Evolutionary conservation across 371 early-diverging fungal genomes (phyloP), one percentile per base, ranked within the genome.

Genomic region (Actinomortierella wolfii): DNA sequence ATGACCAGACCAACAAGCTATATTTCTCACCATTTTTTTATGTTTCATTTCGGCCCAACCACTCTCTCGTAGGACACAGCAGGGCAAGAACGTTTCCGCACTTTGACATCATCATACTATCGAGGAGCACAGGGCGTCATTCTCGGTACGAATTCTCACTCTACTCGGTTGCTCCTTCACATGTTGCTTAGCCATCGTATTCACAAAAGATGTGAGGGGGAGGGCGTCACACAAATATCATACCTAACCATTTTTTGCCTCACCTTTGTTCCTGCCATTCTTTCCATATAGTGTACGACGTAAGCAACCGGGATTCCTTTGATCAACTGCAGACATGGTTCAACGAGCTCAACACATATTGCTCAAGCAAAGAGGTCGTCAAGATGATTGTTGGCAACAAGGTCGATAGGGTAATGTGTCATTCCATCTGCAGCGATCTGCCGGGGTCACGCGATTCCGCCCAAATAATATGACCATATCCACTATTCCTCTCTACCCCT

Each of bases 11-110:
- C 34, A 11, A 34, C n/a, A n/a, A n/a, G n/a, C n/a, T n/a, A n/a
- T n/a, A n/a, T 3, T 44, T 1, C 20, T 20, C 29, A 40, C 20
- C 17, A 7, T 11, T 52, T 43, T n/a, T 43, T 48, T 46, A 20
- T 20, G 26, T 52, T 18, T 34, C 21, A 13, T 20, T 57, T 21
- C 18, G 40, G 5, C 11, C 28, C 34, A 23, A 44, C 17, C 41
- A 23, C 20, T 29, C 13, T 26, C 52, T 50, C 47, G 9, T 86
- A 98, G 99, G 99, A 99, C 78, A 99, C 99, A 1, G 99, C 99
- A 7, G 99, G 99, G 14, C 99, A 99, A 81, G 99, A 99, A 78
- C 87, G 99, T 39, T 99, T 99, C 81, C 83, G 99, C 57, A 98
- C 99, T 0, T 86, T 99, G 51, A 99, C 99, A n/a, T 95, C 96